Conservation (phyloP, 2,329 filamentous ascomycete species). For the Phoma sp. region DNA sequence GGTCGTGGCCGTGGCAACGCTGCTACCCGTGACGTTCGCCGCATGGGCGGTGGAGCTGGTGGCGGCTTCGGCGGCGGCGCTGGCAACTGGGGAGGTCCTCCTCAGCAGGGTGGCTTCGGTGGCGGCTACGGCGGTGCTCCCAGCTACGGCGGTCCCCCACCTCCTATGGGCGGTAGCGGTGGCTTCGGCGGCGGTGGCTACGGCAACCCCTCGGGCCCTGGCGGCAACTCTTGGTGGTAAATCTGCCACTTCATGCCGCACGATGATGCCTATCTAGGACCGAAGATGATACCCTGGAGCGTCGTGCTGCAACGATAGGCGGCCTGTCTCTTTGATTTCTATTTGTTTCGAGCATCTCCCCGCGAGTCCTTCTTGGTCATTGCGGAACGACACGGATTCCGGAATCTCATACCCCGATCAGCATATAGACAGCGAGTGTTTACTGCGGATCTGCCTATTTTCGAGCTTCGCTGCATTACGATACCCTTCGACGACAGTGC, state of each 20-base stretch:
- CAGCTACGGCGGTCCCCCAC: conserved; percentile 69
- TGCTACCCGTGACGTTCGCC: conserved; percentile 87
- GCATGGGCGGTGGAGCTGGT: conserved; percentile 61
- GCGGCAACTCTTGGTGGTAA: conserved; percentile 74
- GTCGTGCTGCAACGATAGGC: conserved; percentile 27
- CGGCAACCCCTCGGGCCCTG: conserved; percentile 70
- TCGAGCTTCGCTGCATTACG: conserved; percentile 49
- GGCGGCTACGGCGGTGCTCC: conserved; percentile 54
- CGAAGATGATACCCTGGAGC: conserved; percentile 31
- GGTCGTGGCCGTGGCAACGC: conserved; percentile 73
- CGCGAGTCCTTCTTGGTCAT: conserved; percentile 44
- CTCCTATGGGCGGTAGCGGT: conserved; percentile 49
- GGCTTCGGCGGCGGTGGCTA: conserved; percentile 62
- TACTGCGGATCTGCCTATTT: conserved; percentile 51
- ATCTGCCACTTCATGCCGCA: conserved; percentile 26
- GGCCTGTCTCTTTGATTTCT: conserved; percentile 32
- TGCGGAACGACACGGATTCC: conserved; percentile 47
- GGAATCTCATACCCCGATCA: conserved; percentile 56
- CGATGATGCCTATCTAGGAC: conserved; percentile 39
- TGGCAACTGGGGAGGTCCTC: conserved; percentile 50
- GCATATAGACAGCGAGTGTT: conserved; percentile 60
- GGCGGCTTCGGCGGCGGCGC: conserved; percentile 60
- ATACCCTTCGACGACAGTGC: conserved; percentile 45
- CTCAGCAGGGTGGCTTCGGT: conserved; percentile 34
- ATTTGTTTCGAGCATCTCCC: conserved; percentile 38